A percentile compares a stretch with the other conserved stretches of the same genome.
phyloP scores from a whole-genome alignment of 352 stramenopile genomes.

The Phytopythium vexans region DNA sequence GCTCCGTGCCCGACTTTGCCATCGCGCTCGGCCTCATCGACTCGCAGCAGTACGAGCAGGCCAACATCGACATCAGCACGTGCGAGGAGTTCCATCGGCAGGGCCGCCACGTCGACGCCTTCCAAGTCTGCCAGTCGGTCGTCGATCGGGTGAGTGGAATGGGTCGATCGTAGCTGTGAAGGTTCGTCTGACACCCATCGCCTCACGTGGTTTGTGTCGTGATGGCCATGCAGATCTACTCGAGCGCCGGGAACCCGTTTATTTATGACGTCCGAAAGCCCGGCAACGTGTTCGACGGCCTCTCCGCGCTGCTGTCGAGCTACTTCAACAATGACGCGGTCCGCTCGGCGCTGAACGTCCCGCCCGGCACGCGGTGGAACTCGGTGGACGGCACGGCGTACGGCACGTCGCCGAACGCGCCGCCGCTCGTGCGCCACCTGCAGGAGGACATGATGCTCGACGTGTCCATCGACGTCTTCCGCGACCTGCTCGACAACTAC shows the following conservation, averaged over 20 bases:
- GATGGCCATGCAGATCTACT: conserved; percentile 51
- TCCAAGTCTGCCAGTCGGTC: conserved; percentile 62
- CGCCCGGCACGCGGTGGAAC: conserved; percentile 50
- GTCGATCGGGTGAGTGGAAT: conserved; percentile 44
- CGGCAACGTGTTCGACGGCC: conserved; percentile 49
- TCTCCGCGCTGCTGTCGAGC: conserved; percentile 47
- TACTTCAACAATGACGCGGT: conserved; percentile 87
- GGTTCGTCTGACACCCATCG: no score
- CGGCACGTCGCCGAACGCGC: conserved; percentile 45
- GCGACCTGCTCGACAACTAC: conserved; percentile 79
- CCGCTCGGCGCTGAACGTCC: conserved; percentile 84
- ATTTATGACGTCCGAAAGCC: conserved; percentile 80
- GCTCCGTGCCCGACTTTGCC: conserved; percentile 75
- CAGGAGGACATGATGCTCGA: conserved; percentile 76
- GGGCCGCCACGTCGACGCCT: conserved; percentile 70
- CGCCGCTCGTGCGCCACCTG: conserved; percentile 65
- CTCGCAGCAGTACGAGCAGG: conserved; percentile 76
- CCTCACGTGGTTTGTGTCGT: background rate
- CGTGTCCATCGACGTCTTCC: conserved; percentile 71
- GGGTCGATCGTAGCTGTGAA: no score
- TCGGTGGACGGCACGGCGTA: conserved; percentile 64
- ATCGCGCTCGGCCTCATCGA: conserved; percentile 80
- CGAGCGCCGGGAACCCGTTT: conserved; percentile 73
- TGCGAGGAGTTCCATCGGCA: conserved; percentile 76
- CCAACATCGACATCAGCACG: conserved; percentile 67